Conservation (phyloP, 495 filamentous ascomycete species). For the Xylaria grammica region DNA sequence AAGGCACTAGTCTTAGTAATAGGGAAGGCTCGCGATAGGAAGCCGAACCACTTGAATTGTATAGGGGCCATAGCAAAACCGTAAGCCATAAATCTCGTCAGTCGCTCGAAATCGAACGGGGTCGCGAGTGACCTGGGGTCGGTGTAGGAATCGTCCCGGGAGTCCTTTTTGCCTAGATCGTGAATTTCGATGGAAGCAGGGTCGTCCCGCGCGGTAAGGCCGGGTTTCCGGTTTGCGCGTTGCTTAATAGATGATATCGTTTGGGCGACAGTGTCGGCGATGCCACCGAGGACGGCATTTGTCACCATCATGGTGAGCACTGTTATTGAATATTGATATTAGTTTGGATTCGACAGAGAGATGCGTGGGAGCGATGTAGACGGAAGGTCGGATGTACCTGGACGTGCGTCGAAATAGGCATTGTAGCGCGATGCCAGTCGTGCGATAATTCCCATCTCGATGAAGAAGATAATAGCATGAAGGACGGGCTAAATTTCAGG, state of each 20-base stretch:
- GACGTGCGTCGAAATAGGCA: constrained; percentile 85
- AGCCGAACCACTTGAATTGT: constrained; percentile 96
- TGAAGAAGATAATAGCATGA: constrained; percentile 80
- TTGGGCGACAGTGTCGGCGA: constrained; percentile 95
- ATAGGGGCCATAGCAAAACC: constrained; percentile 94
- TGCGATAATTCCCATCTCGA: constrained; percentile 85
- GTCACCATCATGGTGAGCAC: constrained; percentile 98
- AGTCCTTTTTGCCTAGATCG: constrained; percentile 84
- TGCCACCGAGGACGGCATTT: constrained; percentile 90
- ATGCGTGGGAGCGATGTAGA: constrained; percentile 15
- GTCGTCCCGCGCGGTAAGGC: constrained; percentile 64
- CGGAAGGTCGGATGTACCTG: constrained; percentile 57
- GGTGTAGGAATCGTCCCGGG: constrained; percentile 72
- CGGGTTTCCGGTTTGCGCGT: constrained; percentile 65
- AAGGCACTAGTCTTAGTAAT: constrained; percentile 77
- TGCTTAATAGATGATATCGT: constrained; percentile 82
- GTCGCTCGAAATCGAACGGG: constrained; percentile 92
- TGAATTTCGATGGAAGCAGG: constrained; percentile 86
- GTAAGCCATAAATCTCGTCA: constrained; percentile 94
- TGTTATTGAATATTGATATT: constrained; percentile 37
- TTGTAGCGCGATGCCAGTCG: constrained; percentile 88
- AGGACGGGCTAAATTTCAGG: constrained; percentile 72
- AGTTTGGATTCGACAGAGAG: constrained; percentile 4
- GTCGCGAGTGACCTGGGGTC: constrained; percentile 67
- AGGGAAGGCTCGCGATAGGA: constrained; percentile 83